Evolutionary conservation across 495 filamentous ascomycete genomes (phyloP).

Genomic region (Penicillium verhagenii): DNA sequence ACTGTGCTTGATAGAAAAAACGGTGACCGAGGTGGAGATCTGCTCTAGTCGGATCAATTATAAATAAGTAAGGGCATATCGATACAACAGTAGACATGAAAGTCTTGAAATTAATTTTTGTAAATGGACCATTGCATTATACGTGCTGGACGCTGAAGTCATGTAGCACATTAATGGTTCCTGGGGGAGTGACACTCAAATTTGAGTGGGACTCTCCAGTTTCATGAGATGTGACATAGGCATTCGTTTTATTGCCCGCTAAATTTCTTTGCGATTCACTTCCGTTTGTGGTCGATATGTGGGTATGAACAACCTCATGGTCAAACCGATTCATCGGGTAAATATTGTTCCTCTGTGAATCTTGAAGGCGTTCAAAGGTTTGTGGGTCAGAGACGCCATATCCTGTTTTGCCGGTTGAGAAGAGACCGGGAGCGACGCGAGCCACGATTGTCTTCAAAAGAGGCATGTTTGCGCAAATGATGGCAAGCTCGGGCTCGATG

Average conservation of each 20-base stretch:
- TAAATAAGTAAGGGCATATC: too few relatives aligned
- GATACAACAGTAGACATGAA: too few relatives aligned
- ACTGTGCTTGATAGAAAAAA: too few relatives aligned
- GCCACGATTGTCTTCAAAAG: neutral
- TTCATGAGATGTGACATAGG: neutral
- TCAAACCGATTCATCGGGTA: neutral
- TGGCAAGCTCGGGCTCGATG: neutral
- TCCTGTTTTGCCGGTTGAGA: neutral
- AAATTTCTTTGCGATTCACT: neutral
- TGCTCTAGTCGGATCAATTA: too few relatives aligned
- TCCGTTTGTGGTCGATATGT: neutral
- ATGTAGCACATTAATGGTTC: neutral
- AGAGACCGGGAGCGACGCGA: neutral
- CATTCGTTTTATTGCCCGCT: neutral
- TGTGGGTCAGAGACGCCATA: neutral
- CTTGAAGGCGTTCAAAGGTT: neutral
- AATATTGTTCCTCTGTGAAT: neutral
- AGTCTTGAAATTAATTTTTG: too few relatives aligned
- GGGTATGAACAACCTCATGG: neutral
- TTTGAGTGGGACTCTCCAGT: neutral
- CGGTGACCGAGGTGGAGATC: too few relatives aligned
- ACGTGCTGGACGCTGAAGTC: too few relatives aligned
- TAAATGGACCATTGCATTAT: too few relatives aligned
- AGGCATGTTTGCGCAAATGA: neutral
- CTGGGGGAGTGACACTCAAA: neutral